Evolutionary conservation across 306 rosid genomes (phyloP), one percentile per base, ranked within the genome.

Genomic region (Ceratonia siliqua): DNA sequence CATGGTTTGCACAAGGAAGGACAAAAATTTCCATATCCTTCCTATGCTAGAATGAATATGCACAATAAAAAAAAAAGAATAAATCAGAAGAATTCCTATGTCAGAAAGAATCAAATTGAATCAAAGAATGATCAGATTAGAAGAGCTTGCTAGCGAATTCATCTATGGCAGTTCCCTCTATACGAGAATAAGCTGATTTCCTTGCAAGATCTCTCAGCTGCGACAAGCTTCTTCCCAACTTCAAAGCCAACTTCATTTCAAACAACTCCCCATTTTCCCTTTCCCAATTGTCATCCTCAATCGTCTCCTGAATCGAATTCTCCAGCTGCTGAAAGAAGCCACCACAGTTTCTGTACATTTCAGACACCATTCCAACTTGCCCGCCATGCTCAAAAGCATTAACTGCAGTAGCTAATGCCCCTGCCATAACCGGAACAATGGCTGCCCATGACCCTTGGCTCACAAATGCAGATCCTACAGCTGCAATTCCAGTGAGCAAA

Each of bases 291-390:
- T 89, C 84, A 17, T 28, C 57, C 56, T 87, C 92, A n/a, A 85
- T 79, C 0, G 73, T 72, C 45, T 72, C 73, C 24, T 65, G 54
- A 0, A 65, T 8, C 54, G 81, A 70, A 9, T 66, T 77, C 62
- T 89, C 87, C 65, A 89, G 4, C 0, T 63, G 41, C 35, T 59
- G 27, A 33, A 91, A 89, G 62, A 86, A 84, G 4, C 92, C 91
- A 0, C 72, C 92, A 4, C 84, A 81, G 61, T 77, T 71, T 50
- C 92, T 85, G 35, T 91, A 89, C 95, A 91, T 84, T 77, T 89
- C 95, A 30, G 83, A 78, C 43, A 89, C 91, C 92, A 85, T 85
- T 18, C 95, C 95, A 1, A 91, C 79, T 81, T 91, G 94, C 0
- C 82, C 87, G 5, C 94, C 92, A 32, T 91, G 97, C 55, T 83